Percentiles rank a stretch among this genome's conserved stretches.
Evolutionary conservation across 805 yeast species (phyloP).

Genomic region (Zygotorulaspora chibaensis): DNA sequence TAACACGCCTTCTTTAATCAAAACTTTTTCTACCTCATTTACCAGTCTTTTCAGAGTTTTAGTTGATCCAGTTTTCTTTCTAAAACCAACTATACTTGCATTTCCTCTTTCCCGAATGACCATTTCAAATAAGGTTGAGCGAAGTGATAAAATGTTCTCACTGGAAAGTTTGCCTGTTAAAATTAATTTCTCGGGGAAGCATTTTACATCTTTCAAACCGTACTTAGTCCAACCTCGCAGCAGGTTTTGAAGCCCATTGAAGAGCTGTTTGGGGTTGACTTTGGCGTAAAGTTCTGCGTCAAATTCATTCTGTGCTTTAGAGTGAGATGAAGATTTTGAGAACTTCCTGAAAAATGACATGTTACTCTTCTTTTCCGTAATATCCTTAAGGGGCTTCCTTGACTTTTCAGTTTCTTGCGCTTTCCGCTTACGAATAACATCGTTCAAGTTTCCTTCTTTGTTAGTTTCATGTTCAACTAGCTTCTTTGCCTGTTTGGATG

Average conservation of each 20-base stretch:
- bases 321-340: constrained; percentile 20
- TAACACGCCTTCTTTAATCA: constrained; percentile 57
- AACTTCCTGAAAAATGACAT: constrained; percentile 36
- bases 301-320: constrained; percentile 10
- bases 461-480: not conserved
- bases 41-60: constrained; percentile 57
- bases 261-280: constrained; percentile 48
- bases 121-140: constrained; percentile 61
- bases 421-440: constrained; percentile 12
- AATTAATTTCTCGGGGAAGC: constrained; percentile 41
- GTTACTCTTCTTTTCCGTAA: constrained; percentile 21
- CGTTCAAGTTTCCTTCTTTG: constrained; percentile 13
- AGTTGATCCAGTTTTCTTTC: constrained; percentile 60
- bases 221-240: constrained; percentile 65
- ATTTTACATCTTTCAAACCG: constrained; percentile 55
- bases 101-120: constrained; percentile 44
- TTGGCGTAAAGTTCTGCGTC: constrained; percentile 30
- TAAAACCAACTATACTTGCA: constrained; percentile 53
- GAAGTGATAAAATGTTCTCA: constrained; percentile 56
- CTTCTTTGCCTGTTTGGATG: constrained; percentile 3
- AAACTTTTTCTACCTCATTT: constrained; percentile 59
- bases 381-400: constrained; percentile 19
- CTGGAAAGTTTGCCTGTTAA: constrained; percentile 62
- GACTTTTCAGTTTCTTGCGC: constrained; percentile 10
- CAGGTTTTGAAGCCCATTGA: constrained; percentile 58